Base-by-base conservation (phyloP, 331 rosid genomes). In the Spiraea crenata region DNA sequence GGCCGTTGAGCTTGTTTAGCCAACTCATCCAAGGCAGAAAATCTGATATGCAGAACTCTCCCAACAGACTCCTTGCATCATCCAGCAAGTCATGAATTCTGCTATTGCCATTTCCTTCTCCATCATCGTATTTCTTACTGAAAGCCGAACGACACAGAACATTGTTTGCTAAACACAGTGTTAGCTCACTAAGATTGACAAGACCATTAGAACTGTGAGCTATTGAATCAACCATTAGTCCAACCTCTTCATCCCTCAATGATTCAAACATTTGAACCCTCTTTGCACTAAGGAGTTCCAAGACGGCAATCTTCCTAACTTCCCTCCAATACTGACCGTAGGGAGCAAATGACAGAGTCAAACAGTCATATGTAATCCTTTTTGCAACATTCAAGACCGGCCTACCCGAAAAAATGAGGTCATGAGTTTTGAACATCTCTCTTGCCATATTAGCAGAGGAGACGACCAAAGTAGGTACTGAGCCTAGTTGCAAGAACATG, bases 251-350 rank as follows among this genome's bases (percentile, higher is more conserved):
- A 19, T 52, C 56, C 47, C 89, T 79, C 71, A 74, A 79, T 34
- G 48, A 51, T 42, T 71, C 40, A 63, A 79, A 84, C 11, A 47
- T 42, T 17, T 46, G 80, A 40, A 76, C 82, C 82, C 79, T 79
- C 70, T 20, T 76, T 19, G 75, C 13, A 57, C 82, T 54, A n/a
- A 82, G 70, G 5, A 85, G 74, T 42, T 79, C 83, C 72, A 19
- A 14, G 17, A 76, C 37, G n/a, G 74, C 59, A 56, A 82, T 71
- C 69, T 79, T 82, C 57, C 73, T 77, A 6, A 82, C 59, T 25
- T 82, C 79, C 65, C 84, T 77, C 89, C 89, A 85, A 39, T 85
- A 77, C 3, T 76, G 81, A 25, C 89, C 89, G 13, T 67, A 79
- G 40, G 84, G 89, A 19, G 84, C 49, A 49, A 82, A 74, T 17